These are phyloP conservation scores for Ustilago cynodontis DNA, from an alignment of 1,284 basidiomycete species.

Conservation along the genomic window DNA sequence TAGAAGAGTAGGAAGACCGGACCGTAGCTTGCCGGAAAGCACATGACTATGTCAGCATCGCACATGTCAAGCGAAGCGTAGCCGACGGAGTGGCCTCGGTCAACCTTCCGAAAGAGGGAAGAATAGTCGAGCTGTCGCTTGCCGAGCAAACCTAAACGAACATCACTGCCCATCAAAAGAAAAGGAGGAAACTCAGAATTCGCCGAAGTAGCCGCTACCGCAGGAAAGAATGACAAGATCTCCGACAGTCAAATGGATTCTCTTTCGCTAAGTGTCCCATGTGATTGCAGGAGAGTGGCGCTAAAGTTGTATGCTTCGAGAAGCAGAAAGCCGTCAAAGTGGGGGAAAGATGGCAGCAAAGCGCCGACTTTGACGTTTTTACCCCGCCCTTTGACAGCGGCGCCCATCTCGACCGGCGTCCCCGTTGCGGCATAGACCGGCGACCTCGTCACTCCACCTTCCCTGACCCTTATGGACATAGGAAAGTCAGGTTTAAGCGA, in stretches of 20 bases:
- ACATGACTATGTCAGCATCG: neutral
- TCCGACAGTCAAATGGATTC: neutral
- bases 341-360: neutral
- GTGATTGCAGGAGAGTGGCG: neutral
- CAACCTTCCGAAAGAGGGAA: neutral
- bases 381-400: constrained; percentile 6
- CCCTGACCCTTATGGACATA: neutral
- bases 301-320: neutral
- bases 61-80: neutral
- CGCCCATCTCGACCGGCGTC: constrained; percentile 2
- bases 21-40: neutral
- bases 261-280: neutral
- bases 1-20: neutral
- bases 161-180: neutral
- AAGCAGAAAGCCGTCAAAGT: constrained; percentile 7
- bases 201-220: constrained; percentile 3
- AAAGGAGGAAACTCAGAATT: neutral
- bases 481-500: neutral
- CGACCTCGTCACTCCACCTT: neutral
- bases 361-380: constrained; percentile 2
- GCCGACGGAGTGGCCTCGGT: constrained; percentile 1
- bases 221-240: neutral
- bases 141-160: neutral
- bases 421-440: neutral
- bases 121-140: neutral